phyloP scores from a whole-genome alignment of 2,329 filamentous ascomycete species.

The Rasamsonia emersonii region DNA sequence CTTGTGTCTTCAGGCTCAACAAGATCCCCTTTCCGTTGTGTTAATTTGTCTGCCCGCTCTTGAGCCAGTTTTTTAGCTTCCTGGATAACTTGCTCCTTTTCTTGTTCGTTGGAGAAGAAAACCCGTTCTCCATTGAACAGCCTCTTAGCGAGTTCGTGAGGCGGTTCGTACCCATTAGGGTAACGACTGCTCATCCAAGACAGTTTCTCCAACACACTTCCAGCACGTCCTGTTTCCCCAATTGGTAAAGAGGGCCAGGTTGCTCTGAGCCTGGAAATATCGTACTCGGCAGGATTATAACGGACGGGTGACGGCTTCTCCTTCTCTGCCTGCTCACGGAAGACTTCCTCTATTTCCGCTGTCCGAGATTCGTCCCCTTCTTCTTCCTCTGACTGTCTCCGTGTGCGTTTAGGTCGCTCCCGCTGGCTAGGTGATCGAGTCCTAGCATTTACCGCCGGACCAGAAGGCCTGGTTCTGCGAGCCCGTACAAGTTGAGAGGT shows the following conservation, averaged over 20 bases:
- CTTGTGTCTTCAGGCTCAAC: constrained; percentile 24
- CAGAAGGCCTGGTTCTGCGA: constrained; percentile 14
- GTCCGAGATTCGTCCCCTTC: constrained; percentile 15
- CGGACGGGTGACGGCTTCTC: constrained; percentile 22
- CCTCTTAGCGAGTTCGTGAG: constrained; percentile 28
- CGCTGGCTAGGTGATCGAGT: constrained; percentile 6
- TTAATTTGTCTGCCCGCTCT: constrained; percentile 24
- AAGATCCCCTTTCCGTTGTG: constrained; percentile 28
- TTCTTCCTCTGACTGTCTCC: constrained; percentile 14
- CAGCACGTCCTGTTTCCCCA: constrained; percentile 17
- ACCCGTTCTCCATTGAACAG: constrained; percentile 30
- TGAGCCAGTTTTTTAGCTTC: constrained; percentile 27
- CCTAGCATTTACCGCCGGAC: constrained; percentile 1
- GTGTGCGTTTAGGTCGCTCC: constrained; percentile 7
- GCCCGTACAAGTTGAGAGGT: constrained; percentile 11
- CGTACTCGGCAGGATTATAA: constrained; percentile 26
- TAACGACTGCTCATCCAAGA: constrained; percentile 25
- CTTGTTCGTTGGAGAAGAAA: constrained; percentile 27
- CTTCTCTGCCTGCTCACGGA: constrained; percentile 21
- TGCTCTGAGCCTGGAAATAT: constrained; percentile 22
- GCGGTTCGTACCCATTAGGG: constrained; percentile 26
- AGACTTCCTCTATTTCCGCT: constrained; percentile 20
- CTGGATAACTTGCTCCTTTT: constrained; percentile 27
- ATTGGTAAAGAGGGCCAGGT: constrained; percentile 34
- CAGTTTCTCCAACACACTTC: constrained; percentile 27